Evolutionary conservation across 176 grass and related monocot species (phyloP).

Genomic region (Carex parvula): DNA sequence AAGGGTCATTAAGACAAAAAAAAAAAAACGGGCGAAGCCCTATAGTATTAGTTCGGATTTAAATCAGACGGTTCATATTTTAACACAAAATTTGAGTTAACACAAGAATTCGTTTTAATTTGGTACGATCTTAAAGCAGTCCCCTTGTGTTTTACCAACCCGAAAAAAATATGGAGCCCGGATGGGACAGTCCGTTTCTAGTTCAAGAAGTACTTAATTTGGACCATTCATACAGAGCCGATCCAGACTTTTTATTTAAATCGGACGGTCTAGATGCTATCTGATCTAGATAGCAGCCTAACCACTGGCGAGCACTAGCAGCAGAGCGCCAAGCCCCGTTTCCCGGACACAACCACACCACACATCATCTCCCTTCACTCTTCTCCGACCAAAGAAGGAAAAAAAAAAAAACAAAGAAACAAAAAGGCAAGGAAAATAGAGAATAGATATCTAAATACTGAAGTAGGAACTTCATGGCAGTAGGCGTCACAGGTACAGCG

Average conservation of each 20-base stretch:
- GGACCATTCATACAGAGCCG: not conserved
- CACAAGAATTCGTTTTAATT: no score
- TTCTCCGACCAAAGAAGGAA: not conserved
- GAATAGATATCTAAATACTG: not conserved
- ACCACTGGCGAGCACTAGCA: not conserved
- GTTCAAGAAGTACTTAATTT: not conserved
- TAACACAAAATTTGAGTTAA: no score
- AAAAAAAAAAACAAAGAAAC: not conserved
- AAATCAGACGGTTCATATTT: no score
- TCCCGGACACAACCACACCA: not conserved
- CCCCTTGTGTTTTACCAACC: no score
- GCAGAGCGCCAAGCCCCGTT: not conserved
- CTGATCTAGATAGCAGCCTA: not conserved
- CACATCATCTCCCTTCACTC: not conserved
- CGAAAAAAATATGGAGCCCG: no score
- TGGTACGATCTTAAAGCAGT: no score
- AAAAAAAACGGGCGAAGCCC: no score
- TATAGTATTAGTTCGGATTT: no score
- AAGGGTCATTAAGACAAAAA: no score
- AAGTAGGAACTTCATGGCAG: conserved; percentile 5
- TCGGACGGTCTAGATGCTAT: not conserved
- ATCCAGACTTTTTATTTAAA: not conserved
- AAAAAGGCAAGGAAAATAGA: not conserved
- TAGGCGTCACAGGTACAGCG: not conserved
- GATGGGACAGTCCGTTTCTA: not conserved